phyloP scores from a whole-genome alignment of 768 basidiomycete genomes.

The Naematelia encephala region DNA sequence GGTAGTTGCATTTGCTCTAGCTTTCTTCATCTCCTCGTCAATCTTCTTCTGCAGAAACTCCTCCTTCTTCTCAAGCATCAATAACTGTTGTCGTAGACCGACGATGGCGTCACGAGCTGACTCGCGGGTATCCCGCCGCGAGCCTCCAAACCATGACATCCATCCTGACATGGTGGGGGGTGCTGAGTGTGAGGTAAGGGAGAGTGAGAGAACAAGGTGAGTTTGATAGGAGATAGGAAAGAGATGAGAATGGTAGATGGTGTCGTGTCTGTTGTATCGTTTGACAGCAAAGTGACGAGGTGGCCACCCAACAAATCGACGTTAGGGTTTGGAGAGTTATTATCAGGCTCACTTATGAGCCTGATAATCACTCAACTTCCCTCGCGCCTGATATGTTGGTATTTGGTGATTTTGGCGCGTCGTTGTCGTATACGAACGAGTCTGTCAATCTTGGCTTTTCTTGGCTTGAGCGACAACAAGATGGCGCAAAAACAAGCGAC shows the following conservation, averaged over 20 bases:
- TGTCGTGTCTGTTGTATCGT: not conserved
- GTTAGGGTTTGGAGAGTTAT: not conserved
- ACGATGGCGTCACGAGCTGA: slow-evolving; percentile 90
- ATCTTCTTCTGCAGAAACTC: slow-evolving; percentile 94
- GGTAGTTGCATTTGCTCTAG: slow-evolving; percentile 83
- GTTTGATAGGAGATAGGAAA: not conserved
- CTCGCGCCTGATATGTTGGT: slow-evolving; percentile 3
- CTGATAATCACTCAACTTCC: not conserved
- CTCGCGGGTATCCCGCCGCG: slow-evolving; percentile 67
- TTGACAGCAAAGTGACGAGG: not conserved
- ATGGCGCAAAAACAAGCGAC: slow-evolving; percentile 50
- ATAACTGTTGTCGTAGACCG: slow-evolving; percentile 81
- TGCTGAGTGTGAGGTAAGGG: not conserved
- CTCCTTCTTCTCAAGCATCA: slow-evolving; percentile 99
- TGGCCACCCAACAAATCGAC: not conserved
- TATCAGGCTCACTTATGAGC: not conserved
- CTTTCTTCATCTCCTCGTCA: slow-evolving; percentile 88
- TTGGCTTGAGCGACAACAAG: not conserved
- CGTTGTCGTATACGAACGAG: too few species aligned
- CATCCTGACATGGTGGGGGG: slow-evolving; percentile 54
- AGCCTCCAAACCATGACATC: slow-evolving; percentile 85
- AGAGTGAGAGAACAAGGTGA: not conserved
- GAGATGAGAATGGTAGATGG: too few species aligned
- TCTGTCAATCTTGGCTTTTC: too few species aligned
- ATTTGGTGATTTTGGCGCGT: too few species aligned